Percentiles rank a stretch among this genome's conserved stretches.
phyloP scores from a whole-genome alignment of 805 yeast species.

The Ascoidea tarda region DNA sequence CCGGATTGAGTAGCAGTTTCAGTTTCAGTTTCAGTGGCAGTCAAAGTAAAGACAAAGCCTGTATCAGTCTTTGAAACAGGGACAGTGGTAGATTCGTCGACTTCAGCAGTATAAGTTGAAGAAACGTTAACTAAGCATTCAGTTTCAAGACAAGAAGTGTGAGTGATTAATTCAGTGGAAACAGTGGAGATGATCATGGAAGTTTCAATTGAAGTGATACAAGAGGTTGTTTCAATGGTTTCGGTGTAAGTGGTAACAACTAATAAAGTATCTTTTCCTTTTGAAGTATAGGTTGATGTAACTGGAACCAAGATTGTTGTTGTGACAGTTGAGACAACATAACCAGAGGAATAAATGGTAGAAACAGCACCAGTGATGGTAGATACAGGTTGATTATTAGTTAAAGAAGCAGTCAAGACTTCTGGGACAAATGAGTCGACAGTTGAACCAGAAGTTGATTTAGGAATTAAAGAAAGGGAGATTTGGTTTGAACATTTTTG shows the following conservation, averaged over 20 bases:
- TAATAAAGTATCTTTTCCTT: conserved; percentile 9
- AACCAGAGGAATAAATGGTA: conserved; percentile 9
- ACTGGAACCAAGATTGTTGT: conserved; percentile 10
- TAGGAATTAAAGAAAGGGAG: too few species aligned
- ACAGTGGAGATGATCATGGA: conserved; percentile 11
- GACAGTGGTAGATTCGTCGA: conserved; percentile 8
- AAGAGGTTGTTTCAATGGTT: conserved; percentile 9
- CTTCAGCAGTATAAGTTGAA: conserved; percentile 2
- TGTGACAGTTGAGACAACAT: conserved; percentile 8
- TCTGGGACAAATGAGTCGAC: background rate
- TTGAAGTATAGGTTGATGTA: conserved; percentile 10
- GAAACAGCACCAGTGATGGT: conserved; percentile 7
- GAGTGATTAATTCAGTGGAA: conserved; percentile 9
- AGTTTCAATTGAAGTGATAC: conserved; percentile 8
- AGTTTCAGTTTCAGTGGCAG: background rate
- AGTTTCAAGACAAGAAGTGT: conserved; percentile 9
- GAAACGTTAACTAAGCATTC: conserved; percentile 8
- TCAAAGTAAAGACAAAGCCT: background rate
- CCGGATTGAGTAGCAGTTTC: too few species aligned
- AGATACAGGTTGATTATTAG: conserved; percentile 3
- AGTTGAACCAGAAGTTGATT: background rate
- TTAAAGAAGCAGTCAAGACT: background rate
- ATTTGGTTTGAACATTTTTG: too few species aligned
- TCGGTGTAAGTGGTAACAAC: conserved; percentile 9
- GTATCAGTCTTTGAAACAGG: conserved; percentile 14